Conservation (phyloP, 2,329 filamentous ascomycete species). For the Penicillium polonicum region DNA sequence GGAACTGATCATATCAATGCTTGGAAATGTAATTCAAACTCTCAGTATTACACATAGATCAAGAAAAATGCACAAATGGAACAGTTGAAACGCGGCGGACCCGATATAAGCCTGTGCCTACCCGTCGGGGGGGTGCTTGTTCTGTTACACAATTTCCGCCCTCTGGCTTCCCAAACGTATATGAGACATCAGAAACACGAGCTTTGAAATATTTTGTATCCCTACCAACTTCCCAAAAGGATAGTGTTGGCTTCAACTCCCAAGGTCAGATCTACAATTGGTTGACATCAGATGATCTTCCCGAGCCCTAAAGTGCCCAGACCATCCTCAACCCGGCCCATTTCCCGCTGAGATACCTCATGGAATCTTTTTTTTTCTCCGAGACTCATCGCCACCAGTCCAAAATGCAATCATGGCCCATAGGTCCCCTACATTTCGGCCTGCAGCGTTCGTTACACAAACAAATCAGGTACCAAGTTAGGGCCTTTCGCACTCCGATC, state of each 20-base stretch:
- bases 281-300: conserved; percentile 10
- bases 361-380: conserved; percentile 11
- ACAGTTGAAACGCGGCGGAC: conserved; percentile 24
- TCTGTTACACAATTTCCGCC: conserved; percentile 19
- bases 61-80: conserved; percentile 9
- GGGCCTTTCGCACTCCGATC: background rate
- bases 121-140: conserved; percentile 22
- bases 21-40: background rate
- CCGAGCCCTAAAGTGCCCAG: conserved; percentile 3
- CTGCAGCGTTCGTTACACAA: conserved; percentile 21
- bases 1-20: background rate
- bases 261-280: background rate
- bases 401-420: conserved; percentile 12
- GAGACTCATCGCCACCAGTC: conserved; percentile 12
- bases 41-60: background rate
- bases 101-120: conserved; percentile 20
- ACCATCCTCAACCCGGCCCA: background rate
- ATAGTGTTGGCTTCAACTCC: background rate
- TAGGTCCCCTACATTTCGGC: conserved; percentile 10
- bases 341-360: background rate
- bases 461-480: conserved; percentile 24
- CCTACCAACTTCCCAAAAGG: background rate
- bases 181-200: background rate
- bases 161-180: conserved; percentile 14
- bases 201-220: background rate